phyloP scores from a whole-genome alignment of 805 yeast species.

The Cyberlindnera saturnus region DNA sequence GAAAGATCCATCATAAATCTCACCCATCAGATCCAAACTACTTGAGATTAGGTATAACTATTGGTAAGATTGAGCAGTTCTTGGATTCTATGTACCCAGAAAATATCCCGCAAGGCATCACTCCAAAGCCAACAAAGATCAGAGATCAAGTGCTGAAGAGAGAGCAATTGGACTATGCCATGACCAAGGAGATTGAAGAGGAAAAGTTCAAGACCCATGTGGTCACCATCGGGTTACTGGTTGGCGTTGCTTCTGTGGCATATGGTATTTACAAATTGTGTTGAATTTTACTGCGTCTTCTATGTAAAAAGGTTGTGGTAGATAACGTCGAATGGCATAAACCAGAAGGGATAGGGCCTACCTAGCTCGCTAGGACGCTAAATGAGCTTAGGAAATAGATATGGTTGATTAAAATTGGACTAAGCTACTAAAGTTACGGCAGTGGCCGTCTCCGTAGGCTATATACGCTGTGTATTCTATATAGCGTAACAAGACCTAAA shows the following conservation, averaged over 20 bases:
- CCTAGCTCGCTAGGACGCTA: no score
- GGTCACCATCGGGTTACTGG: background rate
- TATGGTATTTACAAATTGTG: conserved; percentile 34
- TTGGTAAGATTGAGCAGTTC: conserved; percentile 86
- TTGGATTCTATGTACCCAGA: conserved; percentile 70
- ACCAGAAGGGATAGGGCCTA: no score
- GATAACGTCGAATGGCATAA: background rate
- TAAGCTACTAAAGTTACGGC: no score
- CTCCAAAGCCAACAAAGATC: conserved; percentile 31
- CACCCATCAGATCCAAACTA: conserved; percentile 82
- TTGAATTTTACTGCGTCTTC: background rate
- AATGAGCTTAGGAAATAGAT: no score
- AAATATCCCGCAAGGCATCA: conserved; percentile 51
- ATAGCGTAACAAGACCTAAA: no score
- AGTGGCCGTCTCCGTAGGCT: no score
- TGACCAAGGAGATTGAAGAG: conserved; percentile 16
- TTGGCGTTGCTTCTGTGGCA: background rate
- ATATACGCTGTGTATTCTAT: no score
- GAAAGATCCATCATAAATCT: conserved; percentile 72
- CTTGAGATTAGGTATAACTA: conserved; percentile 71
- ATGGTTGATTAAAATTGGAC: no score
- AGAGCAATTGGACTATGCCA: conserved; percentile 33
- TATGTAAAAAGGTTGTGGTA: background rate
- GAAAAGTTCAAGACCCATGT: conserved; percentile 24
- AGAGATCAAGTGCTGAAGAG: conserved; percentile 38